A percentile compares a stretch with the other conserved stretches of the same genome.
These are phyloP conservation scores for Arthroderma sp. DNA, from an alignment of 2,329 filamentous ascomycete genomes.

Conservation along the genomic window DNA sequence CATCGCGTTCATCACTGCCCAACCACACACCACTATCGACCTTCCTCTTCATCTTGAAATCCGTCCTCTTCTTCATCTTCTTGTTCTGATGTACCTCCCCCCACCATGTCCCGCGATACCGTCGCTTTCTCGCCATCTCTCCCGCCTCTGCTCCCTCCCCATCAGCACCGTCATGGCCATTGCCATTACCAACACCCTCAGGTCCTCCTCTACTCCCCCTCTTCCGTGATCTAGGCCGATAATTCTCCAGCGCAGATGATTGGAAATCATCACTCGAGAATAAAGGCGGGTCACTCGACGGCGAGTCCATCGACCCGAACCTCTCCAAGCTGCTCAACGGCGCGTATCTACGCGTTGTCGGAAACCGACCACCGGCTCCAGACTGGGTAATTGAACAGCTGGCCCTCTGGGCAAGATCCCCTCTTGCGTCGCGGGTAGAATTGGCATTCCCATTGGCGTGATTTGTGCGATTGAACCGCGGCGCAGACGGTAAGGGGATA, in stretches of 20 bases:
- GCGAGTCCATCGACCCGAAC: slow-evolving; percentile 7
- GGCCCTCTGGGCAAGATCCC: too few species aligned
- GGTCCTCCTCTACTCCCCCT: slow-evolving; percentile 12
- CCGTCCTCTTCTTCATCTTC: slow-evolving; percentile 28
- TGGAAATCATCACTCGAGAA: slow-evolving; percentile 37
- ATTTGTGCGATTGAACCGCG: slow-evolving; percentile 8
- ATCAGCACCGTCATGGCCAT: background rate
- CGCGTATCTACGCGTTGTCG: slow-evolving; percentile 25
- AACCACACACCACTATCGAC: slow-evolving; percentile 37
- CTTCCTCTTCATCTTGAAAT: slow-evolving; percentile 32
- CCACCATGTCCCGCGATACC: slow-evolving; percentile 35
- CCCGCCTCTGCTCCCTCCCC: slow-evolving; percentile 5
- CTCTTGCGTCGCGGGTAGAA: too few species aligned
- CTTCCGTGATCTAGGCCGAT: slow-evolving; percentile 12
- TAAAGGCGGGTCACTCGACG: slow-evolving; percentile 32
- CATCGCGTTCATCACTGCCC: slow-evolving; percentile 28
- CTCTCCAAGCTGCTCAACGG: background rate
- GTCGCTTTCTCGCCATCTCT: slow-evolving; percentile 21
- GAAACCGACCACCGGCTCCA: slow-evolving; percentile 13
- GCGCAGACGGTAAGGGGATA: slow-evolving; percentile 22
- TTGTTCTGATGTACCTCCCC: slow-evolving; percentile 26
- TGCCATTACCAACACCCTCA: slow-evolving; percentile 13
- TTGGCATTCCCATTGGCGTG: too few species aligned
- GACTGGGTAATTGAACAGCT: too few species aligned
- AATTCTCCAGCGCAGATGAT: slow-evolving; percentile 33